Evolutionary conservation across 2,329 filamentous ascomycete genomes (phyloP).

Genomic region (Exophiala alcalophila): DNA sequence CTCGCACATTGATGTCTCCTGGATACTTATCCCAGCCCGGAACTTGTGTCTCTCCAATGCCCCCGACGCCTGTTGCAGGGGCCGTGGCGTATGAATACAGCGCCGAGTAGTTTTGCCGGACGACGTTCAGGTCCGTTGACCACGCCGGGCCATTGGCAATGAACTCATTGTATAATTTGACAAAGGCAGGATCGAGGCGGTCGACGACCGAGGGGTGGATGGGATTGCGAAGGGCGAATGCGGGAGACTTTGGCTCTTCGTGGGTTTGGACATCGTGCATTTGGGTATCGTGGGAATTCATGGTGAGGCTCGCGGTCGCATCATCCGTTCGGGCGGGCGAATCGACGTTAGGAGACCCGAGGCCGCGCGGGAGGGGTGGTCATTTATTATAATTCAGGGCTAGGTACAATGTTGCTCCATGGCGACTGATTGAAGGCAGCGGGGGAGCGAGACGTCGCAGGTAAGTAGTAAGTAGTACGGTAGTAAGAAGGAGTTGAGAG

Average conservation of each 20-base stretch:
- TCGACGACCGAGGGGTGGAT: constrained; percentile 28
- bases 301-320: constrained; percentile 11
- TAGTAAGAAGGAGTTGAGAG: too few relatives aligned
- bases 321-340: constrained; percentile 8
- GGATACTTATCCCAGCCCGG: constrained; percentile 31
- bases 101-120: constrained; percentile 28
- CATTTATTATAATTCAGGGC: too few relatives aligned
- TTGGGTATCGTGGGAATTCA: constrained; percentile 18
- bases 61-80: constrained; percentile 28
- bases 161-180: constrained; percentile 30
- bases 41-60: constrained; percentile 29
- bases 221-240: constrained; percentile 17
- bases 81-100: constrained; percentile 29
- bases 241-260: constrained; percentile 9
- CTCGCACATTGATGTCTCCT: constrained; percentile 29
- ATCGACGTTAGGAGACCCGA: too few relatives aligned
- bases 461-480: too few relatives aligned
- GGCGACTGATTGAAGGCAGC: too few relatives aligned
- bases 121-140: constrained; percentile 26
- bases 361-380: too few relatives aligned
- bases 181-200: constrained; percentile 29
- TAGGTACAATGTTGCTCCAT: too few relatives aligned
- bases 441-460: too few relatives aligned
- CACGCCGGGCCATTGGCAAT: constrained; percentile 26
- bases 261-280: constrained; percentile 17